Evolutionary conservation across 2,329 filamentous ascomycete species (phyloP).

Genomic region (Ploettnerulaceae sp.): DNA sequence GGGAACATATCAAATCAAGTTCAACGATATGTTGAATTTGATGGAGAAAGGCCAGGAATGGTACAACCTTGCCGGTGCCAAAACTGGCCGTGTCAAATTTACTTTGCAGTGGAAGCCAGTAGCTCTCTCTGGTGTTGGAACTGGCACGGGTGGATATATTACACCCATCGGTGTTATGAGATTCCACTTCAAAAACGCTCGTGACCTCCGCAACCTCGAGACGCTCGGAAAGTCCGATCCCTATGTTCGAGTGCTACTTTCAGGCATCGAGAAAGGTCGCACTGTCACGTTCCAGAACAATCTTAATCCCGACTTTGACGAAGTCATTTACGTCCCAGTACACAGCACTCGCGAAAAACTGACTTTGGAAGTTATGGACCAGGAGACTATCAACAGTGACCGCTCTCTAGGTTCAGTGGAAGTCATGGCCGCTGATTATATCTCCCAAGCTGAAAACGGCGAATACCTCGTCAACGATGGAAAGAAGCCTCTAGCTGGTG

Average conservation of each 20-base stretch:
- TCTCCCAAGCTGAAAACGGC: conserved; percentile 70
- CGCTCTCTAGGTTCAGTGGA: conserved; percentile 80
- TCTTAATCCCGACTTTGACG: conserved; percentile 91
- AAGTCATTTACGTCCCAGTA: conserved; percentile 89
- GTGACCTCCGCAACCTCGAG: conserved; percentile 84
- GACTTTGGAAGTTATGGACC: conserved; percentile 91
- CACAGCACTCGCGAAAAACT: conserved; percentile 81
- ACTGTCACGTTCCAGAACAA: conserved; percentile 97
- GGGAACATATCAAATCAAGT: conserved; percentile 90
- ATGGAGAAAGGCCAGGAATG: conserved; percentile 93
- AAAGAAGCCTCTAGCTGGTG: conserved; percentile 62
- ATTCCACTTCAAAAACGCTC: conserved; percentile 81
- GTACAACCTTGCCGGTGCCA: conserved; percentile 81
- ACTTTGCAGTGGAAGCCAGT: conserved; percentile 94
- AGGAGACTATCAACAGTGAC: conserved; percentile 88
- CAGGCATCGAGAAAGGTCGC: conserved; percentile 82
- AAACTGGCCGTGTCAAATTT: conserved; percentile 84
- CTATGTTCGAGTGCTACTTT: conserved; percentile 82
- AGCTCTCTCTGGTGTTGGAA: conserved; percentile 70
- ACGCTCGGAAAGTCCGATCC: conserved; percentile 96
- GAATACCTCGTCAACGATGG: conserved; percentile 75
- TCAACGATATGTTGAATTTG: conserved; percentile 87
- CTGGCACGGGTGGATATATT: conserved; percentile 81
- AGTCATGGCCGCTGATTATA: conserved; percentile 70
- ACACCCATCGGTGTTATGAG: conserved; percentile 94